Base-by-base conservation (phyloP, 164 flowering plant genomes). In the Annona cherimola region DNA sequence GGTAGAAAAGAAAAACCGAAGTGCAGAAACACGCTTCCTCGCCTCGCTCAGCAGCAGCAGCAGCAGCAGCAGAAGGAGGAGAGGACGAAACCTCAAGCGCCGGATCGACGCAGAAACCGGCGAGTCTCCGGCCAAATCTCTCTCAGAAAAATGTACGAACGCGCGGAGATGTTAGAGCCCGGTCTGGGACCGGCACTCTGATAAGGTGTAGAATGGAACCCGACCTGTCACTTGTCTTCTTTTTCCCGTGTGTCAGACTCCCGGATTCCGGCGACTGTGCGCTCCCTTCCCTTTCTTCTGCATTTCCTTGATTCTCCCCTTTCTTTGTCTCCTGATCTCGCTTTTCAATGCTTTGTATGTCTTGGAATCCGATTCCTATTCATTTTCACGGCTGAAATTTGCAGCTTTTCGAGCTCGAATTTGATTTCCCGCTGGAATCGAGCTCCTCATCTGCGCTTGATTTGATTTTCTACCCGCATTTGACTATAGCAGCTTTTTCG, bases 371-470 rank as follows among this genome's bases (percentile, higher is more conserved):
- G 57, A 50, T 50, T 11, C 57, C 18, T 50, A 50, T 50, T 50
- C 57, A 16, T 16, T 7, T 50, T 50, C 14, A 50, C 14, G 14
- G 18, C 57, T 50, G 57, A 50, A 5, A 5, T 50, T 3, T 11
- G 14, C 9, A 9, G n/a, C 7, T 66, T 50, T 66, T 66, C 18
- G 11, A 40, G 40, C 60, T 72, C 65, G 77, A 79, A 79, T 74
- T 79, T 81, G 42, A 70, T 74, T 69, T 69, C n/a, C 59, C 64
- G 61, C 11, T 69, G 44, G 35, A 39, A 46, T 66, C 5, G 70
- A 71, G 72, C 57, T 16, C 14, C 12, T 50, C 14, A 50, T 11
- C 57, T 3, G 57, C 14, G 35, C 57, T 50, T 50, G 57, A 50
- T 50, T 50, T 50, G 14, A 16, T 50, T 50, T 16, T 50, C 9